These are phyloP conservation scores for Ceratorhiza oryzae-sativae DNA, from an alignment of 1,284 basidiomycete genomes.

Conservation along the genomic window DNA sequence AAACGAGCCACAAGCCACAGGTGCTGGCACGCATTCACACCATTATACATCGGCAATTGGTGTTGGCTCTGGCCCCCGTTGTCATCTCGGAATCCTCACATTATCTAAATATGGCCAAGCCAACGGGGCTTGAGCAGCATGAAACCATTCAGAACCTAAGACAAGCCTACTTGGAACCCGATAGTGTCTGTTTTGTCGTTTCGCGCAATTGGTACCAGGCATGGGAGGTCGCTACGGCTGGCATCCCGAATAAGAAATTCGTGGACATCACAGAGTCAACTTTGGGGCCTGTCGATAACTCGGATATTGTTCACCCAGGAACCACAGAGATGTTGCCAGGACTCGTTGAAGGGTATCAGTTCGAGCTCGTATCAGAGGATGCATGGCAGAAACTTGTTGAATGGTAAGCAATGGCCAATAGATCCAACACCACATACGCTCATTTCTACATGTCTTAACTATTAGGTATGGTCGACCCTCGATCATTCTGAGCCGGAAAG, in stretches of 20 bases:
- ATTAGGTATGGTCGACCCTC: slow-evolving; percentile 72
- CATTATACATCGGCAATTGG: no score
- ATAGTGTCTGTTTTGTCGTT: slow-evolving; percentile 82
- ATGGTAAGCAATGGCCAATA: slow-evolving; percentile 68
- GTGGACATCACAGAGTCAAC: slow-evolving; percentile 49
- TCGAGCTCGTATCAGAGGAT: slow-evolving; percentile 77
- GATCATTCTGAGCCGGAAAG: slow-evolving; percentile 66
- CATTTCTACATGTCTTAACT: no score
- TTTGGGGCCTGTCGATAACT: slow-evolving; percentile 78
- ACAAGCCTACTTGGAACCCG: slow-evolving; percentile 60
- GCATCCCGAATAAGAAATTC: slow-evolving; percentile 54
- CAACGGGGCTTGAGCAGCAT: slow-evolving; percentile 57
- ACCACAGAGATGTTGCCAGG: slow-evolving; percentile 44
- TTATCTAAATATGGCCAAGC: neutral
- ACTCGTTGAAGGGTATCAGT: slow-evolving; percentile 65
- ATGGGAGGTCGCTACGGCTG: slow-evolving; percentile 74
- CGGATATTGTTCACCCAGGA: slow-evolving; percentile 61
- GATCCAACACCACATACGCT: no score
- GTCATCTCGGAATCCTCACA: no score
- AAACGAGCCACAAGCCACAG: no score
- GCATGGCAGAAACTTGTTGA: slow-evolving; percentile 73
- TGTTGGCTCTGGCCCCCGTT: no score
- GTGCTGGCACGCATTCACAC: no score
- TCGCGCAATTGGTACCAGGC: slow-evolving; percentile 73
- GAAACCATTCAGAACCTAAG: slow-evolving; percentile 59